Base-by-base conservation (phyloP, 2,329 filamentous ascomycete species). In the Neurospora crassa region DNA sequence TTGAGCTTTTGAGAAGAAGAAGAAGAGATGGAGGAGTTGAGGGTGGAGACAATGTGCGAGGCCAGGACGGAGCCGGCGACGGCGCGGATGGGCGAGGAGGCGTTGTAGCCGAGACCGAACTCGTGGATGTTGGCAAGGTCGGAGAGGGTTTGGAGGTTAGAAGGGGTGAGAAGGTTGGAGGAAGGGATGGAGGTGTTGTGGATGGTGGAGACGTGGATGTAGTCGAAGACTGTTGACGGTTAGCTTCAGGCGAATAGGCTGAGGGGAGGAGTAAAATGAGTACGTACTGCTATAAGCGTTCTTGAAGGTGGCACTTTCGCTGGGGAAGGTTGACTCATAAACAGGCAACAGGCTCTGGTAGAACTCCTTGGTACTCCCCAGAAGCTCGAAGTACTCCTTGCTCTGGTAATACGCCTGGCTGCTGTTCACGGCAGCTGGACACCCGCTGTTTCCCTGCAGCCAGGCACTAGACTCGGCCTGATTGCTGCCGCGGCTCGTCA, bases 101-200 rank as follows among this genome's bases (percentile, higher is more conserved):
- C 81, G 82, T 96, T 95, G 87, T 91, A 96, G 70, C 92, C 92
- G 16, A 96, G 88, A 77, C 90, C 91, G 84, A 88, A 97, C 80
- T 97, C 92, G 80, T 96, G 92, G 72, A 84, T 83, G 79, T 94
- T 89, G 75, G 94, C 94, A 41, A 96, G 88, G n/a, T 87, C 86
- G 76, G 87, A 86, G 71, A 96, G 87, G 78, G 91, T 88, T 76
- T 83, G 79, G 70, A 93, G 83, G 37, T 86, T 86, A 1, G 84
- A 82, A 45, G 83, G 76, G 67, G 89, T 90, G 73, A 94, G 85
- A 67, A 92, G 83, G 69, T 87, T 78, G 34, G 82, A 78, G 3
- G 86, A 85, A 37, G 87, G 84, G 76, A 93, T 91, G 71, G 83
- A 83, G 70, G 80, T 74, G 80, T 90, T 90, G 82, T 90, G 87